Conservation (phyloP, 345 rosid genomes). For the Salix arbutifolia region DNA sequence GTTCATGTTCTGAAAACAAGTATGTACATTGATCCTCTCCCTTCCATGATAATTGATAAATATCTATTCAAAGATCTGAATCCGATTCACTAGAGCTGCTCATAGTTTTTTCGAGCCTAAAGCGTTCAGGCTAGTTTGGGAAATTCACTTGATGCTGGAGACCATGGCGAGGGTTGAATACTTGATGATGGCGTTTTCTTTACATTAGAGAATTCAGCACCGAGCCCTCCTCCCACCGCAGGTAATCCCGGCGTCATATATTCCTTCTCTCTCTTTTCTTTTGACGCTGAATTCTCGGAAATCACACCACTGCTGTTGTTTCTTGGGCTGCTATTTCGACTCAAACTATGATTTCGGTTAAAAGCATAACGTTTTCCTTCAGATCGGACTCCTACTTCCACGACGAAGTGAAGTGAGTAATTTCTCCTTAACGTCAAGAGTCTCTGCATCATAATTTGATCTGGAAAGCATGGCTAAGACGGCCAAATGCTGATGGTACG, state of each 20-base stretch:
- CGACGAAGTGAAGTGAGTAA: slow-evolving; percentile 77
- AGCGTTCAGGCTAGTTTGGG: slow-evolving; percentile 59
- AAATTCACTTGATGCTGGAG: slow-evolving; percentile 43
- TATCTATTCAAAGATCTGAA: slow-evolving; percentile 38
- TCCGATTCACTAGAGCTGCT: slow-evolving; percentile 64
- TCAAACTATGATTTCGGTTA: slow-evolving; percentile 44
- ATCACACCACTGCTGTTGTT: slow-evolving; percentile 24
- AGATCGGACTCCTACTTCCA: slow-evolving; percentile 66
- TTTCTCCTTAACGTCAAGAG: slow-evolving; percentile 37
- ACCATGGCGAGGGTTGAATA: slow-evolving; percentile 28
- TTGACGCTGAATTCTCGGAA: slow-evolving; percentile 21
- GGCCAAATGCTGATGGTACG: slow-evolving; percentile 61
- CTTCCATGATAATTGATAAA: neutral
- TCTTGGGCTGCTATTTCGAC: slow-evolving; percentile 30
- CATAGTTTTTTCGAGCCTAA: slow-evolving; percentile 47
- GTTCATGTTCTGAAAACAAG: slow-evolving; percentile 1
- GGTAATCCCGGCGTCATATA: slow-evolving; percentile 67
- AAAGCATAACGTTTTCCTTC: slow-evolving; percentile 75
- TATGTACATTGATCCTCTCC: slow-evolving; percentile 24
- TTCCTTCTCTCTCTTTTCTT: slow-evolving; percentile 61
- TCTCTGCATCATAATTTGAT: slow-evolving; percentile 56
- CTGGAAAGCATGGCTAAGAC: slow-evolving; percentile 64
- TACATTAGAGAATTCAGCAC: slow-evolving; percentile 65
- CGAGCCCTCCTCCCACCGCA: slow-evolving; percentile 64
- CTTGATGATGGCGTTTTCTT: slow-evolving; percentile 37